Conservation (phyloP, 2,329 filamentous ascomycete genomes). For the Ophiostoma triangulosporum region DNA sequence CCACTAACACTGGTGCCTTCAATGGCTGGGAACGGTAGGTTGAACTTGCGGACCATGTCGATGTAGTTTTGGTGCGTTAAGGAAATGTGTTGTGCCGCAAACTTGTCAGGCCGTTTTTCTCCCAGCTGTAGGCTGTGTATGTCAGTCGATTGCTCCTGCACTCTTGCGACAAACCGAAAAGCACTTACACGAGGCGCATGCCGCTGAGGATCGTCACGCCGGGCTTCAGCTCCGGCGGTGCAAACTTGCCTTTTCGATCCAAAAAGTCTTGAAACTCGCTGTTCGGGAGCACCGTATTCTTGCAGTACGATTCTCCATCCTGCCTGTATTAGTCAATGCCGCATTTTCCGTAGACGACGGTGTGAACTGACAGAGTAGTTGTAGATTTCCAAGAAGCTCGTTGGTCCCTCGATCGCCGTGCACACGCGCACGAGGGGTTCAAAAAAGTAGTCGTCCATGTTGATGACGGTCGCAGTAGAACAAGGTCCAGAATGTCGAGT, state of each 20-base stretch:
- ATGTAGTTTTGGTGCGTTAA: conserved; percentile 36
- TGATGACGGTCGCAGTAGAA: neutral
- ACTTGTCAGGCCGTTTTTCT: conserved; percentile 43
- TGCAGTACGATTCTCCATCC: conserved; percentile 37
- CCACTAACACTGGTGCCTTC: conserved; percentile 46
- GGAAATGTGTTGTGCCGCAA: conserved; percentile 40
- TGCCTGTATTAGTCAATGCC: conserved; percentile 16
- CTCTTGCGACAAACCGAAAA: too few species aligned
- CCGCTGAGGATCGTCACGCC: conserved; percentile 35
- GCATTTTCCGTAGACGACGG: neutral
- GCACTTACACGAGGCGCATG: conserved; percentile 39
- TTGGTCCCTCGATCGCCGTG: conserved; percentile 29
- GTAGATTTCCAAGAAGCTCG: conserved; percentile 43
- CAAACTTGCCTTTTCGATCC: conserved; percentile 29
- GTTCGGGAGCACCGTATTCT: conserved; percentile 34
- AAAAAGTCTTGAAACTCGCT: conserved; percentile 45
- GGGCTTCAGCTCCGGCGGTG: conserved; percentile 28
- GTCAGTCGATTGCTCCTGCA: neutral
- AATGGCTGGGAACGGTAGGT: conserved; percentile 42
- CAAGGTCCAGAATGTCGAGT: neutral
- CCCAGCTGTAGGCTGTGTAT: conserved; percentile 38
- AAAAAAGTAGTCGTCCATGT: conserved; percentile 49
- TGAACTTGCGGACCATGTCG: conserved; percentile 40
- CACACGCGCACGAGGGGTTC: conserved; percentile 33
- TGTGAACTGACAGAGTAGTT: conserved; percentile 37